A percentile compares a stretch with the other conserved stretches of the same genome.
Conservation (phyloP, 1,139 yeast species). For the Suhomyces panamericanus region DNA sequence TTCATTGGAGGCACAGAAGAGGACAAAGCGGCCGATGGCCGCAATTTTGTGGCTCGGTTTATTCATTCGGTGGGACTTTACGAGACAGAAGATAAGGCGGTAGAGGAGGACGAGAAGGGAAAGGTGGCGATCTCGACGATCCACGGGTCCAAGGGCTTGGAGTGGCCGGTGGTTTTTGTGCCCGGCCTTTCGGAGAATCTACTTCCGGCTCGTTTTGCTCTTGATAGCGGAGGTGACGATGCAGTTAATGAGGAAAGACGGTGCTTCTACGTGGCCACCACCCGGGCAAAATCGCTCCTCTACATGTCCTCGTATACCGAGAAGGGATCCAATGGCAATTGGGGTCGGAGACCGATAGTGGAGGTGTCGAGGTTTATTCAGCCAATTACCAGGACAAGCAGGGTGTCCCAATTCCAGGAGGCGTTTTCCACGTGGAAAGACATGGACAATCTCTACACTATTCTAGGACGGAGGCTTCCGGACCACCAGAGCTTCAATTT, state of each 20-base stretch:
- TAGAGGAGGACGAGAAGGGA: conserved; percentile 21
- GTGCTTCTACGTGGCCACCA: conserved; percentile 82
- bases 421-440: conserved; percentile 21
- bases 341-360: conserved; percentile 26
- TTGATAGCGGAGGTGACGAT: conserved; percentile 33
- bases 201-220: conserved; percentile 53
- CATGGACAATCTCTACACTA: conserved; percentile 21
- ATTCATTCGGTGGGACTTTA: conserved; percentile 64
- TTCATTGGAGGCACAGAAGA: conserved; percentile 23
- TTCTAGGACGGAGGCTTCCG: conserved; percentile 10
- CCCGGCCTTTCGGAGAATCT: conserved; percentile 66
- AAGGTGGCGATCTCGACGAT: conserved; percentile 64
- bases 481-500: conserved; percentile 9
- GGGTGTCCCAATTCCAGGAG: conserved; percentile 15
- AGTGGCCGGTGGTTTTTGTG: conserved; percentile 90
- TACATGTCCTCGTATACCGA: conserved; percentile 39
- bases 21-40: conserved; percentile 21
- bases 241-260: conserved; percentile 73
- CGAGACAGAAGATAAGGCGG: conserved; percentile 24
- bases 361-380: conserved; percentile 35
- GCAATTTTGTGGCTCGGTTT: conserved; percentile 49
- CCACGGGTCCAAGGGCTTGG: conserved; percentile 91
- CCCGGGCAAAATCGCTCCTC: conserved; percentile 65
- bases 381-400: conserved; percentile 5
- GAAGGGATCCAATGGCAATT: conserved; percentile 14